Evolutionary conservation across 306 rosid species (phyloP), one percentile per base, ranked within the genome.

Genomic region (Dalbergia oliveri): DNA sequence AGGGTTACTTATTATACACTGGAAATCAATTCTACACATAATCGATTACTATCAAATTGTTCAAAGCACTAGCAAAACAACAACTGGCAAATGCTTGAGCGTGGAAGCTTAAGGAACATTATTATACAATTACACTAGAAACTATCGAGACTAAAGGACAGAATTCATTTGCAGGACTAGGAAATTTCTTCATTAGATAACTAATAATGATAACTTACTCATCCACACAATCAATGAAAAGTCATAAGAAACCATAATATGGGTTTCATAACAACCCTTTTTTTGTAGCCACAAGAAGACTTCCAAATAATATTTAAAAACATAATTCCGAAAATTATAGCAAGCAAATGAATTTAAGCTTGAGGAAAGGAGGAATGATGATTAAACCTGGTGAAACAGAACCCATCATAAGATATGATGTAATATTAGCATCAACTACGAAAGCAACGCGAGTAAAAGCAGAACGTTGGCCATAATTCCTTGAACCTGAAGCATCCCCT

Each of bases 351-450:
- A 57, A 76, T 44, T 43, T 43, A 8, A 45, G 49, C 58, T 77
- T 72, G 72, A 72, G 19, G 63, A 65, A 66, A 19, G 39, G 31
- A 44, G 66, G 74, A 75, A 67, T 60, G 34, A 41, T 79, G 73
- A 73, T 78, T 87, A 86, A 81, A 92, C 98, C 98, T 84, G 97
- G 98, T 85, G 98, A 94, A 88, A 94, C 97, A 77, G 98, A 94
- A 23, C 98, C 98, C 97, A 92, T 94, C 97, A 94, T 94, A 72
- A 94, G 98, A 86, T 94, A 94, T 75, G 98, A 94, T 72, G 98
- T 94, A 85, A 94, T 92, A 84, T 91, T 94, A 53, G 98, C 98
- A 85, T 94, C 98, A 80, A 94, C 97, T 64, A 94, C 85, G 87
- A 94, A 92, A 72, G 98, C 97, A 82, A 94, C 94, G 53, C 91